phyloP scores from a whole-genome alignment of 805 yeast species.

The Myxozyma vanderwaltii region DNA sequence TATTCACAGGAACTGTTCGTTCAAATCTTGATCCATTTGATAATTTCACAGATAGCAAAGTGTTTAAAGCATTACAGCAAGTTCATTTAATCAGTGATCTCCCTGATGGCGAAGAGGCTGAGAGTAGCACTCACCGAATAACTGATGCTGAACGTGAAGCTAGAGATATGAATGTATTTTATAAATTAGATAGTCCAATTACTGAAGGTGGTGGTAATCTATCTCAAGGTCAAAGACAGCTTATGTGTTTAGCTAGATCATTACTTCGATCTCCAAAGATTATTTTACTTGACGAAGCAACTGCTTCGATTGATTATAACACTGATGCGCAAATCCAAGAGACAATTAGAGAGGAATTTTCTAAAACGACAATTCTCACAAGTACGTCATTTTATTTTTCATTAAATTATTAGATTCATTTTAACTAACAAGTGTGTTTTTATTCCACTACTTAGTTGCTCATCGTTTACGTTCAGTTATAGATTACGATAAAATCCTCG shows the following conservation, averaged over 20 bases:
- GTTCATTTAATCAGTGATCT: conserved; percentile 27
- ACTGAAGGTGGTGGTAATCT: conserved; percentile 78
- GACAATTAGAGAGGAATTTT: conserved; percentile 69
- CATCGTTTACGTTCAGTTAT: conserved; percentile 76
- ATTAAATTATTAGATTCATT: no score
- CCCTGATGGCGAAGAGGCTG: conserved; percentile 19
- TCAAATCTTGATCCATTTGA: conserved; percentile 72
- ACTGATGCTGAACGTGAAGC: conserved; percentile 21
- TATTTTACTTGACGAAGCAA: conserved; percentile 78
- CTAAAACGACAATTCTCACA: conserved; percentile 71
- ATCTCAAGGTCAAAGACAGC: conserved; percentile 85
- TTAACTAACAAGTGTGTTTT: no score
- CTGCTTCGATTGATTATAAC: conserved; percentile 70
- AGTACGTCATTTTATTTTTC: conserved; percentile 44
- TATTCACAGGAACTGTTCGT: conserved; percentile 71
- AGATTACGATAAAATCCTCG: conserved; percentile 73
- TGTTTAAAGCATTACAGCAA: conserved; percentile 62
- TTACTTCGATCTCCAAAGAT: conserved; percentile 69
- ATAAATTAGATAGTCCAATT: conserved; percentile 40
- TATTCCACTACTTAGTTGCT: conserved; percentile 49
- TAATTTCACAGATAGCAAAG: conserved; percentile 55
- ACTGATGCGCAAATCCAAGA: conserved; percentile 77
- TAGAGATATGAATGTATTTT: conserved; percentile 28
- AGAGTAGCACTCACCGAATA: conserved; percentile 43
- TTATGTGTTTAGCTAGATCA: conserved; percentile 80